phyloP scores from a whole-genome alignment of 2,329 filamentous ascomycete genomes.

The Verruconis gallopava region DNA sequence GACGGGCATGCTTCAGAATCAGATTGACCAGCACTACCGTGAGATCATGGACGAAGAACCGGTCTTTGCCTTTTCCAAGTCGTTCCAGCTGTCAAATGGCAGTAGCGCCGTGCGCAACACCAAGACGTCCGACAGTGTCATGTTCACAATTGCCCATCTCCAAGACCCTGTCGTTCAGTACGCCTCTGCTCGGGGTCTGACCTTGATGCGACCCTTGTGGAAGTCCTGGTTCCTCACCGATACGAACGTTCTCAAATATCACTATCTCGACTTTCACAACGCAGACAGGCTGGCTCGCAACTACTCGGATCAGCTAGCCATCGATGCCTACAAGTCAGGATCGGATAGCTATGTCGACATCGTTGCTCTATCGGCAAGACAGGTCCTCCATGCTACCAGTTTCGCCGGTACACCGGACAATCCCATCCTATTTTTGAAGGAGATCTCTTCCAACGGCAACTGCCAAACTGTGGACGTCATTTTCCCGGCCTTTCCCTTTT shows the following conservation, averaged over 20 bases:
- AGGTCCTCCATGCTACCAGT: constrained; percentile 66
- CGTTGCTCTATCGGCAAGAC: constrained; percentile 62
- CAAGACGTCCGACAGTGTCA: constrained; percentile 32
- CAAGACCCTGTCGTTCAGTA: constrained; percentile 72
- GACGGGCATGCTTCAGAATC: constrained; percentile 52
- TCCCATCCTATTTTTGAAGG: constrained; percentile 68
- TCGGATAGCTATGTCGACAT: constrained; percentile 66
- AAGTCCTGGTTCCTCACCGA: constrained; percentile 55
- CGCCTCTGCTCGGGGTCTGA: constrained; percentile 62
- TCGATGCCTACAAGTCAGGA: constrained; percentile 61
- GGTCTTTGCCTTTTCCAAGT: constrained; percentile 57
- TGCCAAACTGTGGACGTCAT: constrained; percentile 81
- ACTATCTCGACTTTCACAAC: constrained; percentile 60
- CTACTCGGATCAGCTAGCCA: constrained; percentile 57
- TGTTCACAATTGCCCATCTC: constrained; percentile 65
- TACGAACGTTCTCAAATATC: constrained; percentile 55
- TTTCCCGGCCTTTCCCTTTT: constrained; percentile 76
- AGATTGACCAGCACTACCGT: constrained; percentile 53
- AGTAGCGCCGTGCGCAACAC: constrained; percentile 12
- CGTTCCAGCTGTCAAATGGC: constrained; percentile 18
- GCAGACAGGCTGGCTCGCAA: constrained; percentile 53
- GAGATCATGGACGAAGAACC: constrained; percentile 65
- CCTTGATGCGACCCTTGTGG: constrained; percentile 69
- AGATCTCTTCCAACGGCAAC: constrained; percentile 77
- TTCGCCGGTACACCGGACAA: constrained; percentile 59